A percentile compares a stretch with the other conserved stretches of the same genome.
Conservation (phyloP, 164 flowering plant genomes). For the Liquidambar formosana region DNA sequence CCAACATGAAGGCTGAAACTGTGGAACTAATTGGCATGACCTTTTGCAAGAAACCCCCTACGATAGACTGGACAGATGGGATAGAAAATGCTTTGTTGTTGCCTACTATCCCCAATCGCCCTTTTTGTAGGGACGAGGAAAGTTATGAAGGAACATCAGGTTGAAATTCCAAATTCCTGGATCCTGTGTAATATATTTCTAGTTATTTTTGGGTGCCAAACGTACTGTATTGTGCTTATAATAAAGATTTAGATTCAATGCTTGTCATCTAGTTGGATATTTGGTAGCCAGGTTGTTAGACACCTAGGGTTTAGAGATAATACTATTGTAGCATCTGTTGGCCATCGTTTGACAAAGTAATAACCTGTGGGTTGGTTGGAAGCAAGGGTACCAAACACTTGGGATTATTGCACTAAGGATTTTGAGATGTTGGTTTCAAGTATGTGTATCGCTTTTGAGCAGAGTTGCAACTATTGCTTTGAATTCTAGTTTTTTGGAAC, state of each 20-base stretch:
- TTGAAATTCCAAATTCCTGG: slow-evolving; percentile 13
- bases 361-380: too few relatives aligned
- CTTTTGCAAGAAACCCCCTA: too few relatives aligned
- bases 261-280: background rate
- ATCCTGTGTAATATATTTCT: background rate
- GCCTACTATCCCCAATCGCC: background rate
- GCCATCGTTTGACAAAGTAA: too few relatives aligned
- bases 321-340: too few relatives aligned
- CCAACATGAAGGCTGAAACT: too few relatives aligned
- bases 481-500: background rate
- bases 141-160: slow-evolving; percentile 30
- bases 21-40: too few relatives aligned
- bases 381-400: too few relatives aligned
- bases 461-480: background rate
- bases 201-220: background rate
- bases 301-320: background rate
- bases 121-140: slow-evolving; percentile 13
- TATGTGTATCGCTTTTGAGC: background rate
- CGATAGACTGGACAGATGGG: too few relatives aligned
- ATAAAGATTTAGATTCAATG: background rate
- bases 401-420: too few relatives aligned
- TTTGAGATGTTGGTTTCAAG: background rate
- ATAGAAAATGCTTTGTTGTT: slow-evolving; percentile 14
- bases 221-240: background rate
- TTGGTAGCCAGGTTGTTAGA: background rate